Evolutionary conservation across 805 yeast genomes (phyloP), one percentile per base, ranked within the genome.

Genomic region (Hanseniaspora jakobsenii): DNA sequence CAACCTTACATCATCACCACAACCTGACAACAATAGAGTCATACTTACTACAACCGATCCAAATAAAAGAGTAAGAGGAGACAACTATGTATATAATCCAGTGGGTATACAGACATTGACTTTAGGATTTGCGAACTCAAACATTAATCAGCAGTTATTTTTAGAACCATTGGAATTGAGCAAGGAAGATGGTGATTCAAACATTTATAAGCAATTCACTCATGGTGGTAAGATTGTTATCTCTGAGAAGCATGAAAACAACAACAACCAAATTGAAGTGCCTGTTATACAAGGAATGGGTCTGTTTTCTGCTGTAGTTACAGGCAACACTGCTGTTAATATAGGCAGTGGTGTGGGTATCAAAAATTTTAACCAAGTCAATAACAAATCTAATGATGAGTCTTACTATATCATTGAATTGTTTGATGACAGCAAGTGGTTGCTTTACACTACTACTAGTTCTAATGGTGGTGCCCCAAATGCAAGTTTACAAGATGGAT

Each of bases 21-120:
- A 24, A 28, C 49, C n/a, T n/a, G n/a, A n/a, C n/a, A n/a, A n/a
- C n/a, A n/a, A n/a, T n/a, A n/a, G n/a, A n/a, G n/a, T 76, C 48
- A 62, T 62, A 16, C 77, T 73, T 13, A 59, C 66, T 4, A 13
- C 32, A 27, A 37, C 32, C 9, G 16, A 37, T 10, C 22, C 24
- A 2, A 3, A 28, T 4, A 37, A n/a, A 21, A 41, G 29, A 28
- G 46, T 41, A 3, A 9, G 31, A 6, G 46, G 46, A n/a, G 46
- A 41, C 9, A 30, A 41, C 14, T 41, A 41, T 17, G 35, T 24
- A 6, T 41, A 35, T 27, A 41, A 41, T 17, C 46, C 46, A 4
- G 46, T 41, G 3, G 46, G 36, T 5, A 22, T 41, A 4, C 22
- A 41, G 17, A 22, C 18, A 6, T 23, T 34, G 14, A n/a, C n/a